Conservation (phyloP, 139 green algal genomes). For the Haematococcus sp. region DNA sequence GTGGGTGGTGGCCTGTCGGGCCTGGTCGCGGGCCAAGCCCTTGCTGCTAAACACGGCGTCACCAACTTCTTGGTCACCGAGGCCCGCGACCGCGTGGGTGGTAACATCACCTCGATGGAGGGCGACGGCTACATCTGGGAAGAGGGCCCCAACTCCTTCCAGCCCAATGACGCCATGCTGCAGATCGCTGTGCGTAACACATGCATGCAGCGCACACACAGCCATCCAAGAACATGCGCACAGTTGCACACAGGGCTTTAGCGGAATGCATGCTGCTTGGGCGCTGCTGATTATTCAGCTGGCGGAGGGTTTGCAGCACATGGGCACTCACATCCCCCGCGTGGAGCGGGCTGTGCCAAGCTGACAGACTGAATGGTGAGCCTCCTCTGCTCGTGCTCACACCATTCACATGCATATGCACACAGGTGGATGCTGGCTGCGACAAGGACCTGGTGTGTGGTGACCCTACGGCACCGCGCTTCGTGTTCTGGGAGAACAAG, state of each 20-base stretch:
- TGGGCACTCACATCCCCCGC: too few relatives aligned
- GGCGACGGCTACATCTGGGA: conserved; percentile 93
- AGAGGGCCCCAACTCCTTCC: conserved; percentile 98
- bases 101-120: conserved; percentile 91
- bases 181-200: conserved; percentile 73
- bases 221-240: too few relatives aligned
- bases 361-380: too few relatives aligned
- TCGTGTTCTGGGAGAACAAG: conserved; percentile 93
- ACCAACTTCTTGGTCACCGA: conserved; percentile 90
- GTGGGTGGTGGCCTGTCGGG: conserved; percentile 53
- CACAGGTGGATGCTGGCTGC: conserved; percentile 82
- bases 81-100: conserved; percentile 90
- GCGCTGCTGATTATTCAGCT: too few relatives aligned
- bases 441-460: conserved; percentile 89
- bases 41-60: conserved; percentile 61
- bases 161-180: conserved; percentile 94
- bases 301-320: too few relatives aligned
- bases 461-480: conserved; percentile 89
- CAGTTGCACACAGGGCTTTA: too few relatives aligned
- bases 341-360: too few relatives aligned
- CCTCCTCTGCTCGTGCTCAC: too few relatives aligned
- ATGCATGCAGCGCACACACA: too few relatives aligned
- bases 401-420: too few relatives aligned
- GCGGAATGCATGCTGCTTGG: too few relatives aligned
- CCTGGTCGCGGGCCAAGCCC: conserved; percentile 71